phyloP scores from a whole-genome alignment of 2,329 filamentous ascomycete genomes.

The Sclerotinia subarctica region DNA sequence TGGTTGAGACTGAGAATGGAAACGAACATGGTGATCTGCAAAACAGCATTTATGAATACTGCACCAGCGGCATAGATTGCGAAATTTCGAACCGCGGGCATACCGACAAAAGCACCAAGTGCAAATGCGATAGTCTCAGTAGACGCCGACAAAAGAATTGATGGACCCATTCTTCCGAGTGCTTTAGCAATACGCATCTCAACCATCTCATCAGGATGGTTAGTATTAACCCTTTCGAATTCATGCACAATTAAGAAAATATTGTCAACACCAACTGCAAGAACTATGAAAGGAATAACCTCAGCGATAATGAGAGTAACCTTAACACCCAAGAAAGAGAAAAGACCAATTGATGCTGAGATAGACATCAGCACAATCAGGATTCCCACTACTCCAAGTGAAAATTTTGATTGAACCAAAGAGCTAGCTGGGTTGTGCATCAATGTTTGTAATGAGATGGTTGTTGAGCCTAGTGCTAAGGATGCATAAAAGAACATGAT shows the following conservation, averaged over 20 bases:
- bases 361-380: conserved; percentile 97
- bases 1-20: conserved; percentile 91
- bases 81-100: conserved; percentile 98
- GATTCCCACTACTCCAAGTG: conserved; percentile 90
- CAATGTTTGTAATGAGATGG: conserved; percentile 71
- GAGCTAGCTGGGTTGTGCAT: conserved; percentile 78
- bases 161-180: conserved; percentile 94
- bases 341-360: conserved; percentile 88
- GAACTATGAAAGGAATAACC: conserved; percentile 94
- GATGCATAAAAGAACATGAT: conserved; percentile 99
- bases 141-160: conserved; percentile 89
- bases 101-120: conserved; percentile 88
- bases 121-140: conserved; percentile 94
- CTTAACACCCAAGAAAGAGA: conserved; percentile 87
- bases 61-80: conserved; percentile 94
- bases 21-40: conserved; percentile 96
- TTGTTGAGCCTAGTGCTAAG: conserved; percentile 84
- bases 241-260: conserved; percentile 99
- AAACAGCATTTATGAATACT: conserved; percentile 92
- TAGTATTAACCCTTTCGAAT: conserved; percentile 91
- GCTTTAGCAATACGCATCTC: conserved; percentile 82
- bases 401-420: conserved; percentile 94
- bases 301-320: conserved; percentile 97
- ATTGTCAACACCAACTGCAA: conserved; percentile 97
- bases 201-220: conserved; percentile 83